Base-by-base conservation (phyloP, 768 basidiomycete species). In the Pilatotrama ljubarskyi region DNA sequence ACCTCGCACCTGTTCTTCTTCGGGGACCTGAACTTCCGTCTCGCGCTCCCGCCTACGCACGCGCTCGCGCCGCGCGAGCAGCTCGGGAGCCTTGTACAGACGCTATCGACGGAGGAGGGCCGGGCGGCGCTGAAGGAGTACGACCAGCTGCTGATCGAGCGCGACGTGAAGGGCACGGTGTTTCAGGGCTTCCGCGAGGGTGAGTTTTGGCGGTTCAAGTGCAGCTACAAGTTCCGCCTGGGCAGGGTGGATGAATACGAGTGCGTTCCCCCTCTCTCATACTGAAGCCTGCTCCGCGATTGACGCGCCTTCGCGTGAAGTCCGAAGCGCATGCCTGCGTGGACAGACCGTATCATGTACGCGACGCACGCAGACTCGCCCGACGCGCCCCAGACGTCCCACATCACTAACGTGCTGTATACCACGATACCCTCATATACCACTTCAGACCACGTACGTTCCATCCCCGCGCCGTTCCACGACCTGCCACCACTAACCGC, bases 301-400 rank as follows among this genome's bases (percentile, higher is more conserved):
- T 46, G 17, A 51, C 40, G 47, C 44, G 46, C 32, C 14, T 5
- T 42, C 46, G 20, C 25, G 22, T 64, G 22, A 48, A 91, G 90
- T 68, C 70, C 73, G 11, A 88, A 84, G 68, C 86, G 96, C 10
- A 80, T 78, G 1, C 95, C 96, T 0, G 85, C 94, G 20, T 98
- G 93, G 91, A 97, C 95, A 26, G 96, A 98, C 73, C 82, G 96
- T 44, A 83, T 98, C 43, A 77, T 98, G 68, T 97, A 93, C 68
- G 81, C 91, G 13, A 91, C 91, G 5, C 78, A 86, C 69, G 81
- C 80, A 20, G 91, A 92, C 70, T 81, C 81, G 2, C 82, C 83
- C 1, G 77, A 81, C 57, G 72, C 72, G 7, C 77, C 78, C 8
- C 76, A 82, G 10, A 67, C 76, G 37, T 84, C 88, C 1, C 68